Evolutionary conservation across 225 moss, liverwort and hornwort genomes (phyloP).

Genomic region (Physcomitrium patens): DNA sequence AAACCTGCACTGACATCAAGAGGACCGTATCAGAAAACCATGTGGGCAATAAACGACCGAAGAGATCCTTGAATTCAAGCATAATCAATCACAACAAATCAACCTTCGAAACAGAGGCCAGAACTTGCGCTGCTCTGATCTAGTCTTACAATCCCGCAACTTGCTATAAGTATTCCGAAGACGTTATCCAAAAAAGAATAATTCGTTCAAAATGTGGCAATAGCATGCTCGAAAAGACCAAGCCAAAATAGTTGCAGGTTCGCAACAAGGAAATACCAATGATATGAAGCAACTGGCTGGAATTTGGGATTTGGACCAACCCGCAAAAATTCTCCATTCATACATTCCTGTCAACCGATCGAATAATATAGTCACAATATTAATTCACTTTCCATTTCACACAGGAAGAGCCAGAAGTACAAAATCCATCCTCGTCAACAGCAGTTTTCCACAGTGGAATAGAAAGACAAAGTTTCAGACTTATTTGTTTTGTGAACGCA

Average conservation of each 20-base stretch:
- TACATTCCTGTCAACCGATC: constrained; percentile 39
- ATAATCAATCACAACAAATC: background rate
- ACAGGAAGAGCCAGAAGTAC: no score
- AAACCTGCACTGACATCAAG: constrained; percentile 43
- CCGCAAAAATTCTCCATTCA: constrained; percentile 59
- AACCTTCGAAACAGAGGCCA: background rate
- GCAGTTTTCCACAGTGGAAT: no score
- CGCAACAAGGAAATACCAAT: constrained; percentile 36
- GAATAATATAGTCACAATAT: no score
- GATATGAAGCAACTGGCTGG: constrained; percentile 41
- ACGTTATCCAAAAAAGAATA: background rate
- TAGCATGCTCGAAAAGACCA: background rate
- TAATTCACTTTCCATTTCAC: no score
- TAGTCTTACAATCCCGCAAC: background rate
- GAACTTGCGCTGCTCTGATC: background rate
- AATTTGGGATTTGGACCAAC: constrained; percentile 51
- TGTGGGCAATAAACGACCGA: background rate
- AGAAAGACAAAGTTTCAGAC: no score
- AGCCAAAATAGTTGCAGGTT: background rate
- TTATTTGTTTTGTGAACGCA: no score
- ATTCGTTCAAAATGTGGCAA: background rate
- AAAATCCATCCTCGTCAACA: no score
- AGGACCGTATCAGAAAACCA: background rate
- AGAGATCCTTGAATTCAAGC: background rate
- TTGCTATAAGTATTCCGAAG: background rate